Base-by-base conservation (phyloP, 192 early-diverging fungal genomes). In the Funneliformis geosporum region DNA sequence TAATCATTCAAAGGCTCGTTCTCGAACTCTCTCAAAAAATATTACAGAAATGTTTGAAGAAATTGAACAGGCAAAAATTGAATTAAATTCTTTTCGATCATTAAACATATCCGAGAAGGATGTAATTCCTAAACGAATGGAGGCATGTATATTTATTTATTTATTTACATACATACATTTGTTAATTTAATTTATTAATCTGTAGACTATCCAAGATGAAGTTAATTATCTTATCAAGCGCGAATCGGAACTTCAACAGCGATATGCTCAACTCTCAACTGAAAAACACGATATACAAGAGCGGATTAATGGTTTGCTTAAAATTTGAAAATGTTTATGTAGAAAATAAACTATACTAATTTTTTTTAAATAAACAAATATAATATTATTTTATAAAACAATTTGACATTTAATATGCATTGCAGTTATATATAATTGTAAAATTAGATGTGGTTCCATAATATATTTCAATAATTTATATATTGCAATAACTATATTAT, bases 11-110 rank as follows among this genome's bases (percentile, higher is more conserved):
- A 55, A 94, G 85, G 81, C 88, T 7, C 90, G 95, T 42, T 86
- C 92, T 14, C 87, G 86, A 66, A 80, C 87, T 70, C 80, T 97
- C 27, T 60, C 81, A n/a, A 88, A 90, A 21, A 90, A 95, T 60
- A 85, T 94, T 12, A 46, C 76, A 0, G 82, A 85, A 9, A 84
- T 87, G 0, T 90, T 86, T 82, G 89, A 91, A 50, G 90, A 91
- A 59, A 80, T 90, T 38, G 87, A 91, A 74, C 82, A 89, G 42
- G 82, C 86, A 4, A 83, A 85, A 69, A 67, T 92, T 14, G 93
- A 95, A 80, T 80, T 87, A 10, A 78, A 85, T 5, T 91, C 89
- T 66, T 93, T 94, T 80, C 73, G 80, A 50, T 85, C 84, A 64
- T 81, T 95, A 68, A 83, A 89, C 62, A 82, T 88, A 16, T 76